Evolutionary conservation across 2,329 filamentous ascomycete genomes (phyloP).

Genomic region (Ophiocordyceps robertsii): DNA sequence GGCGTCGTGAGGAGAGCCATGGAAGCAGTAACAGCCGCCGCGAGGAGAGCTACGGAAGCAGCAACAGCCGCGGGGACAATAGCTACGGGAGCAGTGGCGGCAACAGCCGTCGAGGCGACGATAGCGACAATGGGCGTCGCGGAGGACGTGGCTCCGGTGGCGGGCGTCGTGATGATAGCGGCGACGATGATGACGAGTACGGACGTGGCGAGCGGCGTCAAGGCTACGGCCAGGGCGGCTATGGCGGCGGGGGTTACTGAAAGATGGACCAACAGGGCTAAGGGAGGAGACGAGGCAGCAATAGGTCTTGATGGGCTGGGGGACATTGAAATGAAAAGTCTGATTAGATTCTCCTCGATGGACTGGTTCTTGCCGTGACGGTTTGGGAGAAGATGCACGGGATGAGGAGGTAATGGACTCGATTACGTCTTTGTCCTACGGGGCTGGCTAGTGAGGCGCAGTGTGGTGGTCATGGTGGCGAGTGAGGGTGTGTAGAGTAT

Average conservation of each 20-base stretch:
- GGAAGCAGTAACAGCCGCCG: conserved; percentile 1
- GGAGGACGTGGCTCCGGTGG: neutral
- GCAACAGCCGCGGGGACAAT: conserved; percentile 5
- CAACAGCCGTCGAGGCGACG: neutral
- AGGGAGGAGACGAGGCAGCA: too few species aligned
- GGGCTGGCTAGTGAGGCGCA: too few species aligned
- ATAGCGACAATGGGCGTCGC: conserved; percentile 3
- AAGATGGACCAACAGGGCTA: too few species aligned
- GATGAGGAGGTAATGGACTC: too few species aligned
- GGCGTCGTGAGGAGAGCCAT: conserved; percentile 2
- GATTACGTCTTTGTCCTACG: too few species aligned
- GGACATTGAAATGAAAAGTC: too few species aligned
- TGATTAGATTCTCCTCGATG: too few species aligned
- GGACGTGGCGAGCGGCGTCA: neutral
- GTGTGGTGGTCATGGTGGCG: too few species aligned
- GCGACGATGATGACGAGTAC: neutral
- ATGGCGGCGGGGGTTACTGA: neutral
- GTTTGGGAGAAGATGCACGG: too few species aligned
- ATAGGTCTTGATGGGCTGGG: too few species aligned
- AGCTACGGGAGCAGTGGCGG: conserved; percentile 8
- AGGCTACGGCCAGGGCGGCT: neutral
- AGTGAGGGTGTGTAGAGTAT: too few species aligned
- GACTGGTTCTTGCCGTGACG: too few species aligned
- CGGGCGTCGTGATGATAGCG: neutral
- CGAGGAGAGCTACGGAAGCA: conserved; percentile 3